Evolutionary conservation across 1,284 basidiomycete species (phyloP).

Genomic region (Rhodotorula sp.): DNA sequence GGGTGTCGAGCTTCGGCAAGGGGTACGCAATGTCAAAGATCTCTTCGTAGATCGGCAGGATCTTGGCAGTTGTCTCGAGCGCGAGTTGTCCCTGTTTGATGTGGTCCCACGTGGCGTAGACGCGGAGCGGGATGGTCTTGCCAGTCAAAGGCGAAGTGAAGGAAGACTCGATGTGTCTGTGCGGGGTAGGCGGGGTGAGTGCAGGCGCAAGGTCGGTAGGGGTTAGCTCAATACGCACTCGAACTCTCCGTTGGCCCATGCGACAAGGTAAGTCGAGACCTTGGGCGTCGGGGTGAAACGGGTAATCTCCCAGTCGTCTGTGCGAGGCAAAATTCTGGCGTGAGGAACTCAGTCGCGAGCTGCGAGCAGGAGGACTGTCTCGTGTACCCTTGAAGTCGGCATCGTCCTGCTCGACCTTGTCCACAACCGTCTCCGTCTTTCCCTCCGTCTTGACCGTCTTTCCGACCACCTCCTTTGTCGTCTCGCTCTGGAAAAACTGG

Average conservation of each 20-base stretch:
- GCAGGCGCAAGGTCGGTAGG: background rate
- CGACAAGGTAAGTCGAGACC: constrained; percentile 90
- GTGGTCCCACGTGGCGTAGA: constrained; percentile 85
- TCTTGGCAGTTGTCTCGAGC: constrained; percentile 81
- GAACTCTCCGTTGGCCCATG: constrained; percentile 85
- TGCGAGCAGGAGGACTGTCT: no score
- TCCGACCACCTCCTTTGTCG: constrained; percentile 56
- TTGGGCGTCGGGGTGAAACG: constrained; percentile 50
- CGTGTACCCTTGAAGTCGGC: constrained; percentile 50
- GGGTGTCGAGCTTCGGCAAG: constrained; percentile 48
- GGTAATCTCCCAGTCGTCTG: constrained; percentile 46
- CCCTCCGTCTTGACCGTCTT: constrained; percentile 51
- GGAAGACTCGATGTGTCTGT: constrained; percentile 61
- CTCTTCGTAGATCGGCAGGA: constrained; percentile 85
- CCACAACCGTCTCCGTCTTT: constrained; percentile 27
- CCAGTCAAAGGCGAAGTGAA: constrained; percentile 80
- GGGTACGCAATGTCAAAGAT: constrained; percentile 50
- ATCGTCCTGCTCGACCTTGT: constrained; percentile 1
- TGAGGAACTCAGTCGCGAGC: no score
- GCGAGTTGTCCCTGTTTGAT: constrained; percentile 74
- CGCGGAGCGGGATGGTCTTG: constrained; percentile 74
- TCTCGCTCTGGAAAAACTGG: constrained; percentile 14
- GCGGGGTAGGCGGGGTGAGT: background rate
- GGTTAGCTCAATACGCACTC: constrained; percentile 2
- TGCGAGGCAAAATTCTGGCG: background rate